Conservation (phyloP, 129 eudicot species). For the Flaveria robusta region DNA sequence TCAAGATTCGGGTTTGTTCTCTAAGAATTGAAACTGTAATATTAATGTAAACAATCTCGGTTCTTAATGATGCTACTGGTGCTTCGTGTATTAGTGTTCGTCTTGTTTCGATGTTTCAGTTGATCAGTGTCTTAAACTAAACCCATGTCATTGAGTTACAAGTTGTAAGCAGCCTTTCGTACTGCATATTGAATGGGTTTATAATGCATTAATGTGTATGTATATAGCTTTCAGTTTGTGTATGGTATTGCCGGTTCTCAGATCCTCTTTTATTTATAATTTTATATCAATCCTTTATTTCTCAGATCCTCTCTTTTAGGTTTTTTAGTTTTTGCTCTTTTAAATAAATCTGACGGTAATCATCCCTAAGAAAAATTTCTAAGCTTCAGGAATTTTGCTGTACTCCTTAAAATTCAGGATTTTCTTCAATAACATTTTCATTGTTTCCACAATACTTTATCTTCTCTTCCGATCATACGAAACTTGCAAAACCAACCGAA, state of each 20-base stretch:
- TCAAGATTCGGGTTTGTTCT: conserved; percentile 40
- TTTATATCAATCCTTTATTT: too few species aligned
- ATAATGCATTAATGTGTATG: conserved; percentile 17
- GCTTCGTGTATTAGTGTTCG: conserved; percentile 22
- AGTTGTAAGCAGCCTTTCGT: conserved; percentile 20
- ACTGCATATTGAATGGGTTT: conserved; percentile 4
- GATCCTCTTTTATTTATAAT: too few species aligned
- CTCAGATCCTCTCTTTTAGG: too few species aligned
- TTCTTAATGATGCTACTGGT: conserved; percentile 13
- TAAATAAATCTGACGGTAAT: too few species aligned
- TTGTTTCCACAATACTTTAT: too few species aligned
- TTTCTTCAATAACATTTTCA: too few species aligned
- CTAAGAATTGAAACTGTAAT: conserved; percentile 33
- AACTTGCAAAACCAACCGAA: too few species aligned
- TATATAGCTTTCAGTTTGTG: conserved; percentile 14
- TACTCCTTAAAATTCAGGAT: too few species aligned
- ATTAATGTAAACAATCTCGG: conserved; percentile 18
- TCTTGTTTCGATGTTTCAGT: not conserved
- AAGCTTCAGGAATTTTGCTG: too few species aligned
- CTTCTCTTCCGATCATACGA: too few species aligned
- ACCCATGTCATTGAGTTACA: conserved; percentile 24
- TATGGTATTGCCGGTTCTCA: not conserved
- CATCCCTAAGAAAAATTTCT: too few species aligned
- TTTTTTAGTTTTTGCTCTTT: too few species aligned
- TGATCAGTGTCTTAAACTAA: conserved; percentile 14